Percentiles rank a stretch among this genome's conserved stretches.
Evolutionary conservation across 2,329 filamentous ascomycete species (phyloP).

Genomic region (Monosporascus sp.): DNA sequence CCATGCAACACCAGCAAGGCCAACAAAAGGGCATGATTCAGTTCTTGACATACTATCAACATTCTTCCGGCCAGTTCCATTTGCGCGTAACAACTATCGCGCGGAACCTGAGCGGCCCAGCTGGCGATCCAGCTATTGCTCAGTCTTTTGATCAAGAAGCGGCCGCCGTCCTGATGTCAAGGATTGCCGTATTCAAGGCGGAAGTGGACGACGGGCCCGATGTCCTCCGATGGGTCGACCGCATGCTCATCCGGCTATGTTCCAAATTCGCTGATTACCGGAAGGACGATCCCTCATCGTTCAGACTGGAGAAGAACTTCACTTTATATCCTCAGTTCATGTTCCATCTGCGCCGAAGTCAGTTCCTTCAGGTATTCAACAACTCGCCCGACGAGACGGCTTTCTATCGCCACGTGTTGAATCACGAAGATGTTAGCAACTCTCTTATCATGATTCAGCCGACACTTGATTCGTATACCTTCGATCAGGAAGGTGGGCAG

Average conservation of each 20-base stretch:
- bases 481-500: slow-evolving; percentile 87
- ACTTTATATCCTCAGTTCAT: slow-evolving; percentile 98
- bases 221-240: slow-evolving; percentile 94
- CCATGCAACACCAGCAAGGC: slow-evolving; percentile 76
- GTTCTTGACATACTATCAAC: slow-evolving; percentile 97
- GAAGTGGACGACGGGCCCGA: slow-evolving; percentile 99
- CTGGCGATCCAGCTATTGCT: slow-evolving; percentile 88
- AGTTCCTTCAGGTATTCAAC: slow-evolving; percentile 98
- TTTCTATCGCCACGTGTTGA: slow-evolving; percentile 96
- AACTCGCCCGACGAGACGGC: slow-evolving; percentile 98
- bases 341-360: slow-evolving; percentile 95
- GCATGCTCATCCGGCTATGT: slow-evolving; percentile 96
- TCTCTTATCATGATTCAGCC: slow-evolving; percentile 99
- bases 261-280: slow-evolving; percentile 96
- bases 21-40: slow-evolving; percentile 95
- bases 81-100: slow-evolving; percentile 92
- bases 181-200: slow-evolving; percentile 97
- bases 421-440: slow-evolving; percentile 95
- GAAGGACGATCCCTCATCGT: slow-evolving; percentile 96
- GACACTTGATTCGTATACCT: slow-evolving; percentile 93
- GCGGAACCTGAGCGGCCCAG: slow-evolving; percentile 84
- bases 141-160: slow-evolving; percentile 99
- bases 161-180: slow-evolving; percentile 95
- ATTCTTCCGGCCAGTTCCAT: slow-evolving; percentile 93
- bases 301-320: slow-evolving; percentile 97